Evolutionary conservation across 108 stramenopile species (phyloP).

Genomic region (Pseudonitzschia pungens): DNA sequence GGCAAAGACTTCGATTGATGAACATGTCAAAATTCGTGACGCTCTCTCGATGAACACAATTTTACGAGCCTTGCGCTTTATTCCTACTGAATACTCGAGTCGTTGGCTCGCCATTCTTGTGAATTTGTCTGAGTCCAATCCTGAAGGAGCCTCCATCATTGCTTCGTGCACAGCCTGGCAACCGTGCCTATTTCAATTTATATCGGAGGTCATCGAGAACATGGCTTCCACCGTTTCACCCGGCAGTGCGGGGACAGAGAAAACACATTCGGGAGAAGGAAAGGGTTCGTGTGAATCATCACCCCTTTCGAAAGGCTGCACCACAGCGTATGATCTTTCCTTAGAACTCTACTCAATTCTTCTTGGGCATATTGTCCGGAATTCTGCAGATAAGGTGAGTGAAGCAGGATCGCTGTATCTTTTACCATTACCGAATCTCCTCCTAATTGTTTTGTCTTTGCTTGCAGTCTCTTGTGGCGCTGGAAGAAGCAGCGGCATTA

Average conservation of each 20-base stretch:
- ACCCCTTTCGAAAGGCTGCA: not conserved
- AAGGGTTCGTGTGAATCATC: constrained; percentile 1
- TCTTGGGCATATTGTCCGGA: constrained; percentile 66
- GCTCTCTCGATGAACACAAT: constrained; percentile 51
- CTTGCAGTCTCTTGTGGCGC: constrained; percentile 47
- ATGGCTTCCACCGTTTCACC: constrained; percentile 12
- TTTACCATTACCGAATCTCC: not conserved
- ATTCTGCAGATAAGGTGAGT: constrained; percentile 62
- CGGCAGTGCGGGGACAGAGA: not conserved
- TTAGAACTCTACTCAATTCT: constrained; percentile 77
- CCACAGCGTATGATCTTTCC: constrained; percentile 56
- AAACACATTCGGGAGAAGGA: not conserved
- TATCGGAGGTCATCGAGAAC: constrained; percentile 72
- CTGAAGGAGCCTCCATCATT: constrained; percentile 20
- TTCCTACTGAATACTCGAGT: constrained; percentile 52
- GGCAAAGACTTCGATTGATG: not conserved
- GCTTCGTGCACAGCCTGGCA: constrained; percentile 69
- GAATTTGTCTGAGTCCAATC: constrained; percentile 26
- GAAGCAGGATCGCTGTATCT: not conserved
- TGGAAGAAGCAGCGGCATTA: constrained; percentile 78
- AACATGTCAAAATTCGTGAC: constrained; percentile 35
- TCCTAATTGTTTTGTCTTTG: not conserved
- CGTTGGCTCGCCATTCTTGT: constrained; percentile 68
- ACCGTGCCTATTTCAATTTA: constrained; percentile 68
- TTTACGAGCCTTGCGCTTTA: constrained; percentile 71